phyloP scores from a whole-genome alignment of 179 eudicot genomes.

The Beta corolliflora region DNA sequence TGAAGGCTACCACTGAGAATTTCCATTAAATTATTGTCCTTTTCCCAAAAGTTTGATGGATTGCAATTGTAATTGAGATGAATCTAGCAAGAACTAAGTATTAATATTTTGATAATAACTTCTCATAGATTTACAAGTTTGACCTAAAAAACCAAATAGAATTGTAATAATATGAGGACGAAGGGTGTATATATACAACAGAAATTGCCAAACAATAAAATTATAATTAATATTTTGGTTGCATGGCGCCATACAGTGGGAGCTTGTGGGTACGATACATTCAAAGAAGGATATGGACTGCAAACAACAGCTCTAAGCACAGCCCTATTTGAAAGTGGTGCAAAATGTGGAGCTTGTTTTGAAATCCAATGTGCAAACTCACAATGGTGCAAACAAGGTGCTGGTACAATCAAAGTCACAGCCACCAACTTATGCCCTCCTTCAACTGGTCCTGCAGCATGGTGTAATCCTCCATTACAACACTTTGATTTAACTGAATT shows the following conservation, averaged over 20 bases:
- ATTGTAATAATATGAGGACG: too few relatives aligned
- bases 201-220: too few relatives aligned
- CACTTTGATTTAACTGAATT: conserved; percentile 20
- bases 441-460: conserved; percentile 8
- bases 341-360: conserved; percentile 23
- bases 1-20: too few relatives aligned
- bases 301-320: conserved; percentile 27
- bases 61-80: too few relatives aligned
- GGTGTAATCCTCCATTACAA: conserved; percentile 23
- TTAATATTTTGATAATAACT: too few relatives aligned
- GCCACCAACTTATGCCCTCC: conserved; percentile 27
- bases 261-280: conserved; percentile 21
- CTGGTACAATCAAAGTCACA: conserved; percentile 14
- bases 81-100: too few relatives aligned
- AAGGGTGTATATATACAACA: too few relatives aligned
- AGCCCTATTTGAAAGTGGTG: conserved; percentile 14
- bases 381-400: background rate
- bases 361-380: conserved; percentile 23
- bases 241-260: conserved; percentile 5
- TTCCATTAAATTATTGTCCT: too few relatives aligned
- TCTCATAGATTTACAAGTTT: too few relatives aligned
- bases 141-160: too few relatives aligned
- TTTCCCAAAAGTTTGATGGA: too few relatives aligned
- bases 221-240: background rate
- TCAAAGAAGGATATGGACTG: conserved; percentile 4